A percentile compares a stretch with the other conserved stretches of the same genome.
Evolutionary conservation across 768 basidiomycete genomes (phyloP).

Genomic region (Boletus eberwhitei): DNA sequence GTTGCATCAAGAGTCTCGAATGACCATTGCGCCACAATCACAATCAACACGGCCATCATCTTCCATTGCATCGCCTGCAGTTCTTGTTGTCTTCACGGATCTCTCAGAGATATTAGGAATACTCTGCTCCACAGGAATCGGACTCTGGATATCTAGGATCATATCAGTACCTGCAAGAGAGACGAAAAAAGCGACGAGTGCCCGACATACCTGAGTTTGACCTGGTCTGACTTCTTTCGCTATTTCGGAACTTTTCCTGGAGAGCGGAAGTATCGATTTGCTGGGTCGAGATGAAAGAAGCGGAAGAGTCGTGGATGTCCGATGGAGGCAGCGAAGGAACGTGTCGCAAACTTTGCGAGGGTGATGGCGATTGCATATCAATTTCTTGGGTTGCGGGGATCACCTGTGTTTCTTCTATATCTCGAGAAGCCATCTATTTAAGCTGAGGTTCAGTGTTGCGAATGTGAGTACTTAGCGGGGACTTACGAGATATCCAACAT

Average conservation of each 20-base stretch:
- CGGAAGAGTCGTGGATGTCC: slow-evolving; percentile 15
- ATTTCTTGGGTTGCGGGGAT: slow-evolving; percentile 36
- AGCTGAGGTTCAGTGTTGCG: slow-evolving; percentile 1
- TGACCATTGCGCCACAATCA: slow-evolving; percentile 62
- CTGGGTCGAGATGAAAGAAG: slow-evolving; percentile 25
- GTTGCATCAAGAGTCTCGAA: neutral
- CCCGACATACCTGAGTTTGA: slow-evolving; percentile 50
- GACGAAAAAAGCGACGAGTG: slow-evolving; percentile 16
- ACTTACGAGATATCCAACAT: slow-evolving; percentile 56
- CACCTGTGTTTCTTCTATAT: slow-evolving; percentile 51
- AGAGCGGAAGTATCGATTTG: slow-evolving; percentile 41
- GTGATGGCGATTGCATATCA: slow-evolving; percentile 24
- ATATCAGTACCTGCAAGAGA: neutral
- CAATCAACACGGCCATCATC: slow-evolving; percentile 52
- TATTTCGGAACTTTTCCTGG: slow-evolving; percentile 25
- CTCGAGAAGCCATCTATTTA: slow-evolving; percentile 19
- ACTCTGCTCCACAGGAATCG: slow-evolving; percentile 15
- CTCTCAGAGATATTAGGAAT: neutral
- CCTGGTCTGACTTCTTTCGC: slow-evolving; percentile 1
- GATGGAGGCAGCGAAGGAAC: slow-evolving; percentile 28
- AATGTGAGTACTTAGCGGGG: neutral
- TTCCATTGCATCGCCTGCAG: slow-evolving; percentile 8
- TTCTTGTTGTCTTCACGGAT: slow-evolving; percentile 5
- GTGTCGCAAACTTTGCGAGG: slow-evolving; percentile 7
- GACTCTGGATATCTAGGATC: slow-evolving; percentile 33